Evolutionary conservation across 768 basidiomycete species (phyloP).

Genomic region (Russula sp.): DNA sequence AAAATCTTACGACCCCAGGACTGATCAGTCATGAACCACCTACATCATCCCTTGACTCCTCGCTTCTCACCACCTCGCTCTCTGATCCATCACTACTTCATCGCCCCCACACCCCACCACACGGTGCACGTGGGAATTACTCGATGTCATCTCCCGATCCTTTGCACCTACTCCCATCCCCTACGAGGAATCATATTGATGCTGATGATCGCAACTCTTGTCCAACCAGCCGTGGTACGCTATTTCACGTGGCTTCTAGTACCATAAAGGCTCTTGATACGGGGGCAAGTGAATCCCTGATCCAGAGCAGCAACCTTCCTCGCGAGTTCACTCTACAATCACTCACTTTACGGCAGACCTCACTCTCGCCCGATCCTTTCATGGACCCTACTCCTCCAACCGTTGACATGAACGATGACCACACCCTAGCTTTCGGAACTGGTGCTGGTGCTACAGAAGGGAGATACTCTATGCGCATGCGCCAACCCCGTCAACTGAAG

Average conservation of each 20-base stretch:
- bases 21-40: not conserved
- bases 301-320: not conserved
- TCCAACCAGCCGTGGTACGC: not conserved
- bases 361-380: not conserved
- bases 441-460: not conserved
- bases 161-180: not conserved
- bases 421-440: not conserved
- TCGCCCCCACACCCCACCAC: not conserved
- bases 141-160: conserved; percentile 2
- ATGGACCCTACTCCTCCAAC: not conserved
- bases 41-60: conserved; percentile 3
- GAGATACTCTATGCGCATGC: conserved; percentile 49
- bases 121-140: not conserved
- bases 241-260: not conserved
- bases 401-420: not conserved
- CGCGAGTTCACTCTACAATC: not conserved
- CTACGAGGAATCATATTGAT: not conserved
- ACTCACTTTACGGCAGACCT: not conserved
- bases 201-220: not conserved
- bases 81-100: not conserved
- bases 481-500: conserved; percentile 48
- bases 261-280: too few relatives aligned
- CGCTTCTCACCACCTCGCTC: not conserved
- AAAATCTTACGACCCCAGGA: not conserved
- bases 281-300: not conserved